Evolutionary conservation across 805 yeast genomes (phyloP).

Genomic region (Metschnikowia kofuensis): DNA sequence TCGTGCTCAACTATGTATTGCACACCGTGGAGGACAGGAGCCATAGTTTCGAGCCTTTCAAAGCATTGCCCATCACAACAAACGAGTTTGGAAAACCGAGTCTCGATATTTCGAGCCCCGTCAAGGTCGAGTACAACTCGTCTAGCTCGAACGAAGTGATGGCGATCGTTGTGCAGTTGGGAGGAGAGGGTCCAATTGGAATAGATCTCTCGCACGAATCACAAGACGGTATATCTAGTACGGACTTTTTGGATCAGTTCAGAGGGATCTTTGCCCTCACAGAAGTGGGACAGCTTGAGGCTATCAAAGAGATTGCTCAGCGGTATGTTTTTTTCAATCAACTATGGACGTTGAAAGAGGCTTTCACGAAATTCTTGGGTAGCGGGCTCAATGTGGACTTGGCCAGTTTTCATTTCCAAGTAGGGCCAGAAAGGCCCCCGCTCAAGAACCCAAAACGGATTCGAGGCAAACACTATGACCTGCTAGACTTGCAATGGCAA

Average conservation of each 20-base stretch:
- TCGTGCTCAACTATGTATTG: constrained; percentile 36
- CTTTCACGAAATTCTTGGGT: constrained; percentile 66
- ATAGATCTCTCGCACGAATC: constrained; percentile 38
- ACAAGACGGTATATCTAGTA: constrained; percentile 24
- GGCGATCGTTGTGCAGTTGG: constrained; percentile 41
- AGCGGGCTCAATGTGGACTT: constrained; percentile 41
- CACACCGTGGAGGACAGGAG: constrained; percentile 10
- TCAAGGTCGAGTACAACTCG: constrained; percentile 47
- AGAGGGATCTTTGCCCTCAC: constrained; percentile 37
- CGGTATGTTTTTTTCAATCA: constrained; percentile 46
- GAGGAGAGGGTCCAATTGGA: constrained; percentile 25
- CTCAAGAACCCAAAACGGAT: neutral
- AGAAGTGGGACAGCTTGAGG: constrained; percentile 33
- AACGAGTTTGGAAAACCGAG: constrained; percentile 59
- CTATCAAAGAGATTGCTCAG: constrained; percentile 8
- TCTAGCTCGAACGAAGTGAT: constrained; percentile 56
- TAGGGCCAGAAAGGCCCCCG: constrained; percentile 1
- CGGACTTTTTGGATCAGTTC: constrained; percentile 34
- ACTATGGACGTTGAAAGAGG: constrained; percentile 79
- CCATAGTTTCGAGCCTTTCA: constrained; percentile 15
- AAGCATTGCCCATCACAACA: constrained; percentile 25
- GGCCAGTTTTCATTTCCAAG: constrained; percentile 9
- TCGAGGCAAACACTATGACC: neutral
- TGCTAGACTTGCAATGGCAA: constrained; percentile 7
- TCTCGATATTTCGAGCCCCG: constrained; percentile 16